A percentile compares a stretch with the other conserved stretches of the same genome.
Evolutionary conservation across 129 eudicot genomes (phyloP).

Genomic region (Scalesia atractyloides): DNA sequence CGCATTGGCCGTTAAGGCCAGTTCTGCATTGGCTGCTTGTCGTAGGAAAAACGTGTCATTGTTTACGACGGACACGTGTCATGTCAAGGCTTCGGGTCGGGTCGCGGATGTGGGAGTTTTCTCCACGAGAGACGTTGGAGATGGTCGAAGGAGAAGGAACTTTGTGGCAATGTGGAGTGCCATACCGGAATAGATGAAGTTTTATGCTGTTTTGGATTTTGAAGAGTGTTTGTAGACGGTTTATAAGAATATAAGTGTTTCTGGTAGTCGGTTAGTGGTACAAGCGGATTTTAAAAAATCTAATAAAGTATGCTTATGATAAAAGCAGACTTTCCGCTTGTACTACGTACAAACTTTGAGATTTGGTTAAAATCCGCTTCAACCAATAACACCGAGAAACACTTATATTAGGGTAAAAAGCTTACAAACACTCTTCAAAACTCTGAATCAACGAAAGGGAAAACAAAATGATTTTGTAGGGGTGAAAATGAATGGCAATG

Average conservation of each 20-base stretch:
- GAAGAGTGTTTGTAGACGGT: no score
- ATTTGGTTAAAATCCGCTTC: no score
- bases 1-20: constrained; percentile 93
- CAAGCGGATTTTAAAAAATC: no score
- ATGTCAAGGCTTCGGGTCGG: constrained; percentile 34
- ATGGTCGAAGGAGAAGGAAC: constrained; percentile 44
- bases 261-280: no score
- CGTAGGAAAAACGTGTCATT: constrained; percentile 43
- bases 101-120: constrained; percentile 48
- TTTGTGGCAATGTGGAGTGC: constrained; percentile 53
- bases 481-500: not conserved
- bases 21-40: constrained; percentile 71
- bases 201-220: not conserved
- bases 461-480: not conserved
- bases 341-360: no score
- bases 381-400: no score
- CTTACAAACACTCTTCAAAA: no score
- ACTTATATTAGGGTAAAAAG: no score
- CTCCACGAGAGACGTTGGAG: constrained; percentile 23
- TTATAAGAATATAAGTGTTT: no score
- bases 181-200: constrained; percentile 58
- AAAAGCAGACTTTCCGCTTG: no score
- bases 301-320: no score
- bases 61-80: constrained; percentile 33
- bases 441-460: no score